Evolutionary conservation across 495 filamentous ascomycete genomes (phyloP).

Genomic region (Hypoxylon intermedium): DNA sequence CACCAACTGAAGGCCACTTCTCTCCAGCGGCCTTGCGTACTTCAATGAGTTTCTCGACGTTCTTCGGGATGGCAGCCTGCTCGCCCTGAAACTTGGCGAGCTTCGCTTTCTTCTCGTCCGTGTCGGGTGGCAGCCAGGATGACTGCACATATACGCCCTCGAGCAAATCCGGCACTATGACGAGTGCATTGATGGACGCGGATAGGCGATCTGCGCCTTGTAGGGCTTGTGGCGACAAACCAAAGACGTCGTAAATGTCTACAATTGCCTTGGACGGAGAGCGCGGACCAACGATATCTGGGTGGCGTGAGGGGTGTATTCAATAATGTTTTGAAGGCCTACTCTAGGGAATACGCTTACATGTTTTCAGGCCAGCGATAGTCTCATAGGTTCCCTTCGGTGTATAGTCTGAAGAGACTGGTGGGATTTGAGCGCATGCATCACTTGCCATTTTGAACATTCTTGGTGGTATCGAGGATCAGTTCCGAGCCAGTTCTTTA

Average conservation of each 20-base stretch:
- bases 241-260: constrained; percentile 46
- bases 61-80: constrained; percentile 34
- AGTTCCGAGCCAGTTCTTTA: background rate
- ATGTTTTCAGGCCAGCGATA: constrained; percentile 41
- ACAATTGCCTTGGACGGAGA: constrained; percentile 39
- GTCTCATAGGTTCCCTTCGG: constrained; percentile 38
- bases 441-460: constrained; percentile 26
- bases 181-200: constrained; percentile 36
- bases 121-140: constrained; percentile 48
- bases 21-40: constrained; percentile 32
- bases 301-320: background rate
- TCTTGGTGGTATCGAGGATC: background rate
- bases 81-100: background rate
- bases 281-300: constrained; percentile 40
- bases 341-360: constrained; percentile 25
- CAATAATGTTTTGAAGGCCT: background rate
- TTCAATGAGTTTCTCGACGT: constrained; percentile 36
- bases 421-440: constrained; percentile 29
- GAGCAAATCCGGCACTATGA: constrained; percentile 59
- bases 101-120: constrained; percentile 50
- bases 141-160: constrained; percentile 44
- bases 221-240: constrained; percentile 36
- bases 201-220: constrained; percentile 40
- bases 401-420: constrained; percentile 37
- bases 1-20: too few species aligned